Evolutionary conservation across 345 rosid species (phyloP), one percentile per base, ranked within the genome.

Genomic region (Citrus medica): DNA sequence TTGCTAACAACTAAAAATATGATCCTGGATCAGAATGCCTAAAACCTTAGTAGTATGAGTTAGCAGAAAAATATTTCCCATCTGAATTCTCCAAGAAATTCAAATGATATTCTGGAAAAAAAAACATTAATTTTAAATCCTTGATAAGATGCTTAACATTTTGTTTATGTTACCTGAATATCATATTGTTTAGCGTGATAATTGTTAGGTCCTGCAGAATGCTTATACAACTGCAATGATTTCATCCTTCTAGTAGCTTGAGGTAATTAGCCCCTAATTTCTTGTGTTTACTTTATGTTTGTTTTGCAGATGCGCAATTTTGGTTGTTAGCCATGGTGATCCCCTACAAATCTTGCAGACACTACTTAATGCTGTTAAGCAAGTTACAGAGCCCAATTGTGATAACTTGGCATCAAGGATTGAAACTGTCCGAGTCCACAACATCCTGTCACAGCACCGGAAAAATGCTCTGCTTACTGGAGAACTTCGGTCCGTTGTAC

Each of bases 321-420:
- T 95, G 86, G 83, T 93, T 48, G 96, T 92, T 63, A 88, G 96
- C 87, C 99, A 95, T 69, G 99, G 98, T 21, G 97, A 93, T 90
- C 97, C 98, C 59, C 82, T 95, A 82, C 97, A 95, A 90, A 93
- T 95, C 85, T 79, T 93, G 80, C 98, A 92, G 87, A 90, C 93
- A 76, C 65, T 88, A 71, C 79, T 95, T 37, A 77, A 83, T 42
- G 91, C 95, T n/a, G 87, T 87, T 35, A 84, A 82, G 81, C 81
- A 79, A 73, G 79, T 85, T 53, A 68, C 51, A 16, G 87, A 21
- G 71, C 62, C 82, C 8, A 72, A 40, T 33, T 75, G 76, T 25
- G 60, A 56, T 37, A 80, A 77, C 76, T 55, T 92, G 16, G 80
- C 83, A 14, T 83, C 89, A 37, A 88, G 81, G 77, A 56, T 92